phyloP scores from a whole-genome alignment of 2,329 filamentous ascomycete species.

The Phyllosticta ampelicida region DNA sequence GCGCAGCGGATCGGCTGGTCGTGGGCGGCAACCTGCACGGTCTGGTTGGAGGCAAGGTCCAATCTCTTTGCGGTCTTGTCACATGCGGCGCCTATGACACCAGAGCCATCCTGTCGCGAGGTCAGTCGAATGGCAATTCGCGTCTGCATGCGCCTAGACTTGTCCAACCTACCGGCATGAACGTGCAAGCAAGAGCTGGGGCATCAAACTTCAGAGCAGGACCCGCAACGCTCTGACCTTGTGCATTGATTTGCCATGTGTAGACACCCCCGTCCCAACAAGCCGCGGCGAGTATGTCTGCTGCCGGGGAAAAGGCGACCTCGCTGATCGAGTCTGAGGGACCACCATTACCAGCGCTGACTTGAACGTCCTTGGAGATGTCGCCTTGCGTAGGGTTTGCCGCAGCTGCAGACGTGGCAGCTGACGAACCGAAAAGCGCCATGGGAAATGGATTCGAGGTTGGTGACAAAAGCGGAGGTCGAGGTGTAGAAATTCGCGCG shows the following conservation, averaged over 20 bases:
- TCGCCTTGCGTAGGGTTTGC: slow-evolving; percentile 72
- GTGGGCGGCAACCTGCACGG: slow-evolving; percentile 67
- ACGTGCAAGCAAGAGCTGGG: slow-evolving; percentile 75
- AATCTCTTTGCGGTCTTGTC: slow-evolving; percentile 86
- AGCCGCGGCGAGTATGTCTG: slow-evolving; percentile 75
- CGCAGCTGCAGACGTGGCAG: slow-evolving; percentile 40
- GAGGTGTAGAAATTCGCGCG: neutral
- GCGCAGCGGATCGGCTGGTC: slow-evolving; percentile 71
- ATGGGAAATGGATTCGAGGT: slow-evolving; percentile 36
- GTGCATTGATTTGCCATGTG: slow-evolving; percentile 79
- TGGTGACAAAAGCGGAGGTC: neutral
- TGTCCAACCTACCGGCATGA: slow-evolving; percentile 61
- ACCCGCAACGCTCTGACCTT: slow-evolving; percentile 72
- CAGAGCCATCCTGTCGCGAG: slow-evolving; percentile 69
- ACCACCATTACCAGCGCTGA: slow-evolving; percentile 47
- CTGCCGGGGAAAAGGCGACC: slow-evolving; percentile 66
- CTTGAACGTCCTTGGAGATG: slow-evolving; percentile 74
- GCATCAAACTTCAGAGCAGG: slow-evolving; percentile 77
- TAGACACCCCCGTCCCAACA: slow-evolving; percentile 98
- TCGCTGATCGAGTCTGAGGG: slow-evolving; percentile 87
- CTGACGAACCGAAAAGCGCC: slow-evolving; percentile 49
- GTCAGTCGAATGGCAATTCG: slow-evolving; percentile 9
- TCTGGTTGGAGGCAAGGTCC: slow-evolving; percentile 55
- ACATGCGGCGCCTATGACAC: slow-evolving; percentile 76
- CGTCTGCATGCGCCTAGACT: neutral